Evolutionary conservation across 495 filamentous ascomycete species (phyloP), one percentile per base, ranked within the genome.

Genomic region (Penicillium cinerascens): DNA sequence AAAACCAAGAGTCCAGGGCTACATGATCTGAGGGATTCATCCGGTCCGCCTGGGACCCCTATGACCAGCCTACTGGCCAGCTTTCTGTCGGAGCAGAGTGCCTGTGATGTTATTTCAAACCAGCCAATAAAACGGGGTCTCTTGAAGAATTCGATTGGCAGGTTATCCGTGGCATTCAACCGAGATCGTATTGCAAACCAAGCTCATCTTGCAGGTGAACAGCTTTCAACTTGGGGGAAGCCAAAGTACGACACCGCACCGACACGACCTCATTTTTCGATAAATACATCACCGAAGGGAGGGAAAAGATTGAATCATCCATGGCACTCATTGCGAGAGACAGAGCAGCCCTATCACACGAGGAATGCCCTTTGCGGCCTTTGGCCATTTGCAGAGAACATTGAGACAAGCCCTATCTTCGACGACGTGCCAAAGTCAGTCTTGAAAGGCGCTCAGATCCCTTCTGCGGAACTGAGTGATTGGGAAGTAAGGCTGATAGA

Each of bases 1-100:
- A 54, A 64, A 38, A 53, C 63, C 18, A 46, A 45, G 2, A 50
- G 50, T 10, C 35, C 26, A 9, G 27, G 51, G 2, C 20, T 51
- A 15, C 21, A 54, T 21, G 49, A 56, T 23, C 42, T 50, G 2
- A 39, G 47, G 7, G 63, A 56, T 26, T 58, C 65, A 11, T 56
- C 58, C 21, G 68, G 62, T 1, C 72, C 72, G 11, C 74, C 71
- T 17, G 72, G 74, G 47, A 77, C 66, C 6, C 74, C 74, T 2
- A 42, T 56, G 7, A 61, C 65, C 0, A 61, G 66, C 4, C 20
- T 70, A 0, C 40, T 71, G 26, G 47, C 58, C 21, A 74, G 65
- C 44, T 37, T 60, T 38, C 46, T 54, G 2, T 64, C 66, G 0
- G 60, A 67, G 3, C 49, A 51, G 18, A 55, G 52, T 33, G 26